Percentiles rank a stretch among this genome's conserved stretches.
phyloP scores from a whole-genome alignment of 1,139 yeast species.

The Taphrina deformans region DNA sequence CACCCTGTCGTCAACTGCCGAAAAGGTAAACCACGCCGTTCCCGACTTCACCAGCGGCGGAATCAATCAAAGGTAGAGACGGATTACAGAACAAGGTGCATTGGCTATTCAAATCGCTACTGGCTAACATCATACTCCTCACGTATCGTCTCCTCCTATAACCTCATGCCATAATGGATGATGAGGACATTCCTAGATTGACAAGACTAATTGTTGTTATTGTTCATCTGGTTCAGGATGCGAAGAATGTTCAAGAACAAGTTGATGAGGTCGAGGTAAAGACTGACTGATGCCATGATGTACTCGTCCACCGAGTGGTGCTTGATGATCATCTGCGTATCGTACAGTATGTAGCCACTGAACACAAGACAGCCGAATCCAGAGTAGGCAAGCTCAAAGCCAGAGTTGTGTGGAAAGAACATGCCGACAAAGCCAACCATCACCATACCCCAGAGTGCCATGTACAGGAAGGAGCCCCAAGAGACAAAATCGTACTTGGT shows the following conservation, averaged over 20 bases:
- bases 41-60: no score
- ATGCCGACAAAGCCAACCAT: conserved; percentile 70
- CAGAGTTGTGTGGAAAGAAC: conserved; percentile 63
- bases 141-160: no score
- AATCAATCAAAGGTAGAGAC: not conserved
- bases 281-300: conserved; percentile 70
- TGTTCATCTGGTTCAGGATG: conserved; percentile 54
- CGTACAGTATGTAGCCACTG: conserved; percentile 70
- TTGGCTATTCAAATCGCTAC: not conserved
- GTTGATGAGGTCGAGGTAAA: conserved; percentile 79
- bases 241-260: conserved; percentile 75
- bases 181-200: not conserved
- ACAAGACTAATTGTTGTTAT: conserved; percentile 32
- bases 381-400: conserved; percentile 64
- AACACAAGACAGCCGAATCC: conserved; percentile 74
- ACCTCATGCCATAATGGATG: not conserved
- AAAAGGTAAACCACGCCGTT: no score
- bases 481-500: conserved; percentile 76
- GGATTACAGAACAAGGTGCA: not conserved
- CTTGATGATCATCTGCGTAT: conserved; percentile 79
- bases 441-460: conserved; percentile 66
- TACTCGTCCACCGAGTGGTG: conserved; percentile 84
- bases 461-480: conserved; percentile 66
- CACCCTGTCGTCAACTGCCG: no score
- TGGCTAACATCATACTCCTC: not conserved